phyloP scores from a whole-genome alignment of 2,329 filamentous ascomycete species.

The Arthroderma sp. region DNA sequence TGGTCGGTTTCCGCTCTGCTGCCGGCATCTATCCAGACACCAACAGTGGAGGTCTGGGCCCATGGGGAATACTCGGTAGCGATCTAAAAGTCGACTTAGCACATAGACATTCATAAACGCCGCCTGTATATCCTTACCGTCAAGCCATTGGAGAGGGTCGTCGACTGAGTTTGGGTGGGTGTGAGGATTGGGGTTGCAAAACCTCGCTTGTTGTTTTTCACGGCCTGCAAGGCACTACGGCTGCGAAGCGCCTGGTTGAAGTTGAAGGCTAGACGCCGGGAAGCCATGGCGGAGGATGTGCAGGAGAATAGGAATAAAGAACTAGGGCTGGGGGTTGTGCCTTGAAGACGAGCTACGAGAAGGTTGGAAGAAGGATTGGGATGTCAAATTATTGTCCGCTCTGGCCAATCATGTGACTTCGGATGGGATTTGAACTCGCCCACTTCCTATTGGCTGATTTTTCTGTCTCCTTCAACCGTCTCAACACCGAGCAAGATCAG shows the following conservation, averaged over 20 bases:
- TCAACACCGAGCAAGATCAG: too few species aligned
- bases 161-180: slow-evolving; percentile 75
- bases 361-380: slow-evolving; percentile 32
- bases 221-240: slow-evolving; percentile 68
- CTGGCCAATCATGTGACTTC: slow-evolving; percentile 32
- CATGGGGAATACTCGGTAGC: slow-evolving; percentile 96
- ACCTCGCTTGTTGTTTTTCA: slow-evolving; percentile 66
- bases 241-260: slow-evolving; percentile 80
- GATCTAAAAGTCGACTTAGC: slow-evolving; percentile 48
- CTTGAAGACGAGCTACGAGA: slow-evolving; percentile 14
- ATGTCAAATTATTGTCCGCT: slow-evolving; percentile 34
- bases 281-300: slow-evolving; percentile 59
- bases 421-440: slow-evolving; percentile 2
- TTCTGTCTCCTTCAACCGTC: neutral
- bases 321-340: slow-evolving; percentile 18
- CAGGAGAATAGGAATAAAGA: slow-evolving; percentile 35
- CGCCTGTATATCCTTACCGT: slow-evolving; percentile 47
- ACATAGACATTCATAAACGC: slow-evolving; percentile 11
- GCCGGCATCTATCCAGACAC: slow-evolving; percentile 98
- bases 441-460: neutral
- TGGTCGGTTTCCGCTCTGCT: slow-evolving; percentile 95
- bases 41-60: slow-evolving; percentile 95
- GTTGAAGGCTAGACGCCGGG: slow-evolving; percentile 91
- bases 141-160: slow-evolving; percentile 92
- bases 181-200: slow-evolving; percentile 68